Conservation (phyloP, 352 stramenopile species). For the Aphanomyces invadans region DNA sequence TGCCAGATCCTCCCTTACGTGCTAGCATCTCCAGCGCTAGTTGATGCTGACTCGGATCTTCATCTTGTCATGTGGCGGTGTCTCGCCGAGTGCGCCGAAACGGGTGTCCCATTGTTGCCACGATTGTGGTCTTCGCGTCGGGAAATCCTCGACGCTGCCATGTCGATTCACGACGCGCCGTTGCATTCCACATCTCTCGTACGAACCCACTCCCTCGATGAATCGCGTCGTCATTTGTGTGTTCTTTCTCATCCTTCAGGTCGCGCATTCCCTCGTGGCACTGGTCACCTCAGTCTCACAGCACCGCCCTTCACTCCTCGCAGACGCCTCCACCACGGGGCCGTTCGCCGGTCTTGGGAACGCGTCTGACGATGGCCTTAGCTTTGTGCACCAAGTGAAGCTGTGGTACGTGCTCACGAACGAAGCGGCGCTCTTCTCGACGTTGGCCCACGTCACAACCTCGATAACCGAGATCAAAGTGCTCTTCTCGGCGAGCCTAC, state of each 20-base stretch:
- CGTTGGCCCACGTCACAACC: background rate
- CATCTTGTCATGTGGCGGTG: conserved; percentile 18
- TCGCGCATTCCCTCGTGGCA: background rate
- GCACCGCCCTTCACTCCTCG: background rate
- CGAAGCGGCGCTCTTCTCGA: background rate
- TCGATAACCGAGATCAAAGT: conserved; percentile 9
- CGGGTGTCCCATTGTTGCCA: background rate
- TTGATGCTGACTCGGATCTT: conserved; percentile 5
- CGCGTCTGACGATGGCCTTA: background rate
- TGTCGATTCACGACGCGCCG: background rate
- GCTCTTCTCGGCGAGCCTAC: background rate
- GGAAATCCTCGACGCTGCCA: background rate
- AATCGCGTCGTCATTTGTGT: too few species aligned
- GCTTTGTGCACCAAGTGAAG: conserved; percentile 14
- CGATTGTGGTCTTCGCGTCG: background rate
- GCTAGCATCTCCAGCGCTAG: background rate
- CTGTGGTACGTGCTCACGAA: conserved; percentile 15
- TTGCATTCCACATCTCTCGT: conserved; percentile 17
- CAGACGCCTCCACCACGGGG: background rate
- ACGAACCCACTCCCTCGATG: background rate
- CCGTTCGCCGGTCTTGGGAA: background rate
- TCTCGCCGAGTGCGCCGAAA: conserved; percentile 1
- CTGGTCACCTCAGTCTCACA: background rate
- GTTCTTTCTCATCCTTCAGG: background rate
- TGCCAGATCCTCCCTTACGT: background rate